These are phyloP conservation scores for Fraxinus dipetala DNA, from an alignment of 305 asterid genomes.

Conservation along the genomic window DNA sequence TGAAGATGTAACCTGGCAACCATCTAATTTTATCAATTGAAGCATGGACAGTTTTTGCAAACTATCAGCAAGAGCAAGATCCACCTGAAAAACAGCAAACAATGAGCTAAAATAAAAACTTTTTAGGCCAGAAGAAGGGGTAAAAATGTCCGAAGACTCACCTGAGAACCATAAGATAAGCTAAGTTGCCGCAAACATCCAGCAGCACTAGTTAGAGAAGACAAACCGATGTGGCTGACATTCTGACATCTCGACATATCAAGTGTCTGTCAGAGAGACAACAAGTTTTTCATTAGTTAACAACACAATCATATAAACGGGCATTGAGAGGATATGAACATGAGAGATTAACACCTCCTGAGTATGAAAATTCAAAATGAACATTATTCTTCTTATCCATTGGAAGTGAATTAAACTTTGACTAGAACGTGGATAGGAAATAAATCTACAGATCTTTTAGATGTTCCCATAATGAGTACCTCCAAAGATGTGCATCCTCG, in stretches of 20 bases:
- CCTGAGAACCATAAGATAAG: constrained; percentile 71
- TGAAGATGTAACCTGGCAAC: constrained; percentile 72
- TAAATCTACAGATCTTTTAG: neutral
- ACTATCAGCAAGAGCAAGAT: constrained; percentile 75
- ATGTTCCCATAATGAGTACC: constrained; percentile 39
- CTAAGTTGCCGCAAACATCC: constrained; percentile 57
- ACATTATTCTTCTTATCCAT: neutral
- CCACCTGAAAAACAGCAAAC: constrained; percentile 51
- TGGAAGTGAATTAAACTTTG: neutral
- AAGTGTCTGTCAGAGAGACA: constrained; percentile 45
- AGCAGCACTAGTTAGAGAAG: constrained; percentile 64
- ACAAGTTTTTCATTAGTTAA: neutral
- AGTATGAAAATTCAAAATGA: neutral
- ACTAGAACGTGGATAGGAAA: neutral
- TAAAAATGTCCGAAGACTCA: constrained; percentile 33
- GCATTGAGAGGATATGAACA: neutral
- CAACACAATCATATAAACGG: neutral
- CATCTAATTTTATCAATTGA: constrained; percentile 71
- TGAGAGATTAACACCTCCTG: neutral
- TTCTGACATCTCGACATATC: constrained; percentile 91
- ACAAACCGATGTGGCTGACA: constrained; percentile 68
- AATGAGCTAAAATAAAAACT: constrained; percentile 16
- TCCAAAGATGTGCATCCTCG: constrained; percentile 65
- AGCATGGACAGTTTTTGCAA: constrained; percentile 69
- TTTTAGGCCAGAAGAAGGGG: neutral